A percentile compares a stretch with the other conserved stretches of the same genome.
These are phyloP conservation scores for Leucosporidium scottii DNA, from an alignment of 768 basidiomycete species.

Conservation along the genomic window DNA sequence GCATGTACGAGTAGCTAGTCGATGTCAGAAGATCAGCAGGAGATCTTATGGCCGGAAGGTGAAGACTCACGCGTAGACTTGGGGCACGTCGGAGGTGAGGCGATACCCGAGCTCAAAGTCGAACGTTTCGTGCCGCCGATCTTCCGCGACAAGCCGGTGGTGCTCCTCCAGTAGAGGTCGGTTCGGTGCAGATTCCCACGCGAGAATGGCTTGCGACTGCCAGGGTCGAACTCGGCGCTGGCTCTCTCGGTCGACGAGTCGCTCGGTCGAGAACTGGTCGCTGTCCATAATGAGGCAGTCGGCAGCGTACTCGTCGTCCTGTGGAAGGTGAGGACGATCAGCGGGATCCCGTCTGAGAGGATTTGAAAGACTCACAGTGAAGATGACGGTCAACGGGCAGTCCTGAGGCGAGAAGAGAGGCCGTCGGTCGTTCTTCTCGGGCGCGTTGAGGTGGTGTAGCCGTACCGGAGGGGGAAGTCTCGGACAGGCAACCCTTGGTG, in stretches of 20 bases:
- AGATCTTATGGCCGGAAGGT: background rate
- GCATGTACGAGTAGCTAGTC: conserved; percentile 15
- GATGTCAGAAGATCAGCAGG: background rate
- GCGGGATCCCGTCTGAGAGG: too few relatives aligned
- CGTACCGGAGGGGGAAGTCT: background rate
- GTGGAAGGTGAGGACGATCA: too few relatives aligned
- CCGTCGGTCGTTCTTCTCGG: background rate
- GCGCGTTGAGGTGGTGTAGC: background rate
- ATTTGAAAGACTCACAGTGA: background rate
- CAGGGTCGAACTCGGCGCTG: background rate
- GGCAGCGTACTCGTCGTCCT: background rate
- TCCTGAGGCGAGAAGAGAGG: background rate
- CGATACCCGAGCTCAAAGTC: conserved; percentile 5
- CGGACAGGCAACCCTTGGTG: too few relatives aligned
- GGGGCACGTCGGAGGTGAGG: too few relatives aligned
- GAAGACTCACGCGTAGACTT: background rate
- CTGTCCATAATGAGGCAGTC: background rate
- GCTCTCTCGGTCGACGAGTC: background rate
- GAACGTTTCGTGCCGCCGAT: conserved; percentile 15
- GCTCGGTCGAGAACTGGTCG: background rate
- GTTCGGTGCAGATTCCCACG: background rate
- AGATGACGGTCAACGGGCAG: background rate
- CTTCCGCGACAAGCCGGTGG: background rate
- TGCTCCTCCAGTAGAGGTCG: background rate
- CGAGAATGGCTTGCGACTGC: background rate